A percentile compares a stretch with the other conserved stretches of the same genome.
Evolutionary conservation across 2,329 filamentous ascomycete genomes (phyloP).

Genomic region (Colletotrichum cuscutae): DNA sequence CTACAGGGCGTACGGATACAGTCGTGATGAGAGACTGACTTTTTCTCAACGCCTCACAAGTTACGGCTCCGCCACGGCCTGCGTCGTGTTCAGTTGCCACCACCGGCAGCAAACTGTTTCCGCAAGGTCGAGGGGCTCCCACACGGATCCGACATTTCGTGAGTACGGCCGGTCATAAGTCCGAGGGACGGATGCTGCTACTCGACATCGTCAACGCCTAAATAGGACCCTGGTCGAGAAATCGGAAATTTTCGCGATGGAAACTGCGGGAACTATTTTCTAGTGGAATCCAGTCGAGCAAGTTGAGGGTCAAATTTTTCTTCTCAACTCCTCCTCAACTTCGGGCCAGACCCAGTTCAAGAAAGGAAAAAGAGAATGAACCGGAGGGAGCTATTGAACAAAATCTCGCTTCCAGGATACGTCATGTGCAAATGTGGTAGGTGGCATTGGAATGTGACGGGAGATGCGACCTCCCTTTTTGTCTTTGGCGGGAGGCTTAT

Average conservation of each 20-base stretch:
- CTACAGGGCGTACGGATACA: background rate
- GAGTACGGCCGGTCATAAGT: background rate
- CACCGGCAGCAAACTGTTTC: conserved; percentile 20
- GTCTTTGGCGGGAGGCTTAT: background rate
- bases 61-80: conserved; percentile 18
- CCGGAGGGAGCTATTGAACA: background rate
- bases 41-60: background rate
- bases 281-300: background rate
- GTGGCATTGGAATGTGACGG: conserved; percentile 10
- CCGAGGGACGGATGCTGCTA: background rate
- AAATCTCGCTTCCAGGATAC: conserved; percentile 16
- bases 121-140: background rate
- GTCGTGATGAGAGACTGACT: background rate
- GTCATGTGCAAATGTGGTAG: conserved; percentile 19
- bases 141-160: background rate
- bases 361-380: background rate
- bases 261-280: background rate
- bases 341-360: background rate
- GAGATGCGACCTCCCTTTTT: conserved; percentile 25
- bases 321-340: background rate
- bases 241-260: conserved; percentile 23
- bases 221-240: background rate
- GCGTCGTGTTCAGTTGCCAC: background rate
- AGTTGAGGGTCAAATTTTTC: background rate
- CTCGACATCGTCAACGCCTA: background rate